Evolutionary conservation across 192 early-diverging fungal genomes (phyloP).

Genomic region (Neocallimastix lanati): DNA sequence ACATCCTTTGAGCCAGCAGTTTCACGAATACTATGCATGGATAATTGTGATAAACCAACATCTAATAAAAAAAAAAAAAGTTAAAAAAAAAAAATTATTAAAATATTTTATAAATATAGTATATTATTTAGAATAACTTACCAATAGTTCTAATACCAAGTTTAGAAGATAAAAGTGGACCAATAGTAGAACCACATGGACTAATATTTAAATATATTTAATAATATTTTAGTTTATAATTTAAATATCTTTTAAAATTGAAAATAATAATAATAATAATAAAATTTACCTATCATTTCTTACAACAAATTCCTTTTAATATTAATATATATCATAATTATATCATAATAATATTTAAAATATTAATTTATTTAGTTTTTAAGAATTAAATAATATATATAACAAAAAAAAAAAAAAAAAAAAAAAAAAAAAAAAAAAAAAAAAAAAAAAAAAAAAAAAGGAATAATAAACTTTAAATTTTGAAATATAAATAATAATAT

Average conservation of each 20-base stretch:
- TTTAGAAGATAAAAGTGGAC: constrained; percentile 85
- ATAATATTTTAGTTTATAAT: too few species aligned
- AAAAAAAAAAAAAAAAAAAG: too few species aligned
- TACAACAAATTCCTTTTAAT: constrained; percentile 32
- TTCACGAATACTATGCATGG: constrained; percentile 96
- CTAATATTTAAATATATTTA: too few species aligned
- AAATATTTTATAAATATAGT: background rate
- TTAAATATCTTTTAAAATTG: too few species aligned
- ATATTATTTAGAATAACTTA: constrained; percentile 6
- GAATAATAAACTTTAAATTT: too few species aligned
- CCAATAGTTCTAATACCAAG: constrained; percentile 86
- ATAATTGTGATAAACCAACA: constrained; percentile 86
- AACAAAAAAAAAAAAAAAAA: too few species aligned
- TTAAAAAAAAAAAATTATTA: background rate
- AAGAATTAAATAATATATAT: too few species aligned
- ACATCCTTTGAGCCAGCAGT: constrained; percentile 77
- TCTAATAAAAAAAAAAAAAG: constrained; percentile 21
- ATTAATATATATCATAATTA: background rate
- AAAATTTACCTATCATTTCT: constrained; percentile 60
- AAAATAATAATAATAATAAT: too few species aligned
- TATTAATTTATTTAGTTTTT: too few species aligned
- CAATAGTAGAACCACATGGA: constrained; percentile 91
- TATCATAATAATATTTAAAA: too few species aligned
- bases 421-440: too few species aligned
- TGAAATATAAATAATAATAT: too few species aligned